Percentiles rank a stretch among this genome's conserved stretches.
Evolutionary conservation across 306 rosid genomes (phyloP).

Genomic region (Rubus idaeus): DNA sequence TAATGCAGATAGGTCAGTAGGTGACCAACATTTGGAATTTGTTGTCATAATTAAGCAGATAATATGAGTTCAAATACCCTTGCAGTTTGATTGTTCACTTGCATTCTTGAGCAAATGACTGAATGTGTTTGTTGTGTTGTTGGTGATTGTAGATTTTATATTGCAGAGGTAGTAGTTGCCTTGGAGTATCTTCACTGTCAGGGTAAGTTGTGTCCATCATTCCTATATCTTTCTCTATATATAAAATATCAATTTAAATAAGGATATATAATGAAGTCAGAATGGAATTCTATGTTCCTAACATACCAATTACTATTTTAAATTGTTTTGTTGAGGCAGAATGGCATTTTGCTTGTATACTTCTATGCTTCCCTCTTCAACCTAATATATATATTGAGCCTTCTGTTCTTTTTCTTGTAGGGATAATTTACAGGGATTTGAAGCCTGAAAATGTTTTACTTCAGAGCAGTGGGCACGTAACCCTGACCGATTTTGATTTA

Average conservation of each 20-base stretch:
- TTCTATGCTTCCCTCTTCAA: neutral
- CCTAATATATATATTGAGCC: neutral
- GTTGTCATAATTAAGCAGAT: neutral
- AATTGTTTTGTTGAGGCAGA: neutral
- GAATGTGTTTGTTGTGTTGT: neutral
- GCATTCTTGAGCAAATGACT: neutral
- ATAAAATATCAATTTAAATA: constrained; percentile 2
- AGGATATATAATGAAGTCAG: neutral
- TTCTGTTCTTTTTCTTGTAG: constrained; percentile 36
- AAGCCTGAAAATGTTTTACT: constrained; percentile 96
- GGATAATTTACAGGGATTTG: constrained; percentile 91
- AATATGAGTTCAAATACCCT: neutral
- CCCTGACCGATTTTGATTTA: constrained; percentile 88
- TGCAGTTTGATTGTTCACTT: neutral
- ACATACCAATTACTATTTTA: neutral
- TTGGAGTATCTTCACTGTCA: constrained; percentile 98
- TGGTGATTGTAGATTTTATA: constrained; percentile 66
- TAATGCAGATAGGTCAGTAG: neutral
- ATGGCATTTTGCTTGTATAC: too few species aligned
- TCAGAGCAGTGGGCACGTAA: constrained; percentile 72
- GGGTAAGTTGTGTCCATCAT: constrained; percentile 45
- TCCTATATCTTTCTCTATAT: neutral
- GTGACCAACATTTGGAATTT: neutral
- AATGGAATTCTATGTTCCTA: neutral
- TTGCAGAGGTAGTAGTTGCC: constrained; percentile 82